phyloP scores from a whole-genome alignment of 441 rosid genomes.

The Populus hybrid region DNA sequence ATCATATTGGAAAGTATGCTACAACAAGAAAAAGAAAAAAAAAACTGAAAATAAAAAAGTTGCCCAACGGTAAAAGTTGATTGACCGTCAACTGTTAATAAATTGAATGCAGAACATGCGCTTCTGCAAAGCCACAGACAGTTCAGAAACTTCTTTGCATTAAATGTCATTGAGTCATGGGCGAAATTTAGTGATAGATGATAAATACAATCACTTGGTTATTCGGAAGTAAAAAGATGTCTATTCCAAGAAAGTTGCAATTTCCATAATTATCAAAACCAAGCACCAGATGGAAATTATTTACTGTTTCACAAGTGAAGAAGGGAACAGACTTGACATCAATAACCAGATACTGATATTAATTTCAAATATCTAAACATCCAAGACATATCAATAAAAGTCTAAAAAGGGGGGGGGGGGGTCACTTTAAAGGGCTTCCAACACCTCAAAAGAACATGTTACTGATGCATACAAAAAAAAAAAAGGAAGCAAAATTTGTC shows the following conservation, averaged over 20 bases:
- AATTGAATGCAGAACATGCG: neutral
- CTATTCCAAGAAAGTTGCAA: neutral
- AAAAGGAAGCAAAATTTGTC: no score
- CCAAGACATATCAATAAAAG: neutral
- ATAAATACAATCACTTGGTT: neutral
- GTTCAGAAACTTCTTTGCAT: neutral
- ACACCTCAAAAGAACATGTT: neutral
- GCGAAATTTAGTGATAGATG: neutral
- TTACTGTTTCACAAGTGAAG: neutral
- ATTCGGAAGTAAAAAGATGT: neutral
- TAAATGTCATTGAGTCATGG: neutral
- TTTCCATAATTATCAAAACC: neutral
- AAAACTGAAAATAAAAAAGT: neutral
- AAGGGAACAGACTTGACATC: neutral
- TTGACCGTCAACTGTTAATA: neutral
- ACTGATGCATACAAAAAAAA: neutral
- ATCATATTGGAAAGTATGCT: neutral
- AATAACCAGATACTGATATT: neutral
- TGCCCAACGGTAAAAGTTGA: neutral
- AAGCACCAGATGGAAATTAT: no score
- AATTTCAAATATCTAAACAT: neutral
- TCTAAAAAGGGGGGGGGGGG: neutral
- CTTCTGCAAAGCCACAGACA: neutral
- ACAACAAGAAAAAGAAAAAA: neutral
- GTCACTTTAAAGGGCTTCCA: neutral